Percentiles rank a stretch among this genome's conserved stretches.
These are phyloP conservation scores for Umbelopsis isabellina DNA, from an alignment of 192 early-diverging fungal genomes.

Conservation along the genomic window DNA sequence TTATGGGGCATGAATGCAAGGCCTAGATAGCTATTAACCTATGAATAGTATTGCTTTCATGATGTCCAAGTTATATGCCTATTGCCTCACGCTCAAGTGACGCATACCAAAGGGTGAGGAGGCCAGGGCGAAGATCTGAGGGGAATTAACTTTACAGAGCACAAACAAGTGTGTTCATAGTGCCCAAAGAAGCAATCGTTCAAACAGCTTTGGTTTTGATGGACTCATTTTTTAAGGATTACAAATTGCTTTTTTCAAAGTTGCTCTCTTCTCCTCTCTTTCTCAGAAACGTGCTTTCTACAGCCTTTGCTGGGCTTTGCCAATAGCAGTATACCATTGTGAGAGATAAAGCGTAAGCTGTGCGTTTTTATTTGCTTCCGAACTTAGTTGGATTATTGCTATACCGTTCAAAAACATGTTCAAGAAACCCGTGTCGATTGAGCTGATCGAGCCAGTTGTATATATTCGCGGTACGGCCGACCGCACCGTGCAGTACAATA, in stretches of 20 bases:
- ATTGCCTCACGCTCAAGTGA: neutral
- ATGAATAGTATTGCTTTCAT: neutral
- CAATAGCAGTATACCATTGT: neutral
- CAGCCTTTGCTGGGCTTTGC: neutral
- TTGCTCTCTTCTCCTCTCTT: neutral
- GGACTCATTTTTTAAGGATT: conserved; percentile 10
- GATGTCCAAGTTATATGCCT: neutral
- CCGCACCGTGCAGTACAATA: conserved; percentile 15
- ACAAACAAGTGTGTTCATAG: neutral
- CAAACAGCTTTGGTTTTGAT: neutral
- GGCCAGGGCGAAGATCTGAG: conserved; percentile 14
- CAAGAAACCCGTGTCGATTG: conserved; percentile 31
- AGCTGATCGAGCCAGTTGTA: conserved; percentile 33
- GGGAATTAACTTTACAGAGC: neutral
- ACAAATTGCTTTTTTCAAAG: neutral
- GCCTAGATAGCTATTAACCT: neutral
- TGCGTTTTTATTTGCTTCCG: neutral
- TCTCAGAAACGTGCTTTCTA: neutral
- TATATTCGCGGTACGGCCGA: conserved; percentile 31
- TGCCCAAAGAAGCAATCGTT: neutral
- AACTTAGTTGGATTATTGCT: too few species aligned
- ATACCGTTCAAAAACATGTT: conserved; percentile 24
- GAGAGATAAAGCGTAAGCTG: neutral
- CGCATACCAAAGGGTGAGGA: conserved; percentile 15
- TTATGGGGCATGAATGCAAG: too few species aligned